phyloP scores from a whole-genome alignment of 2,329 filamentous ascomycete genomes.

The Hortaea werneckii region DNA sequence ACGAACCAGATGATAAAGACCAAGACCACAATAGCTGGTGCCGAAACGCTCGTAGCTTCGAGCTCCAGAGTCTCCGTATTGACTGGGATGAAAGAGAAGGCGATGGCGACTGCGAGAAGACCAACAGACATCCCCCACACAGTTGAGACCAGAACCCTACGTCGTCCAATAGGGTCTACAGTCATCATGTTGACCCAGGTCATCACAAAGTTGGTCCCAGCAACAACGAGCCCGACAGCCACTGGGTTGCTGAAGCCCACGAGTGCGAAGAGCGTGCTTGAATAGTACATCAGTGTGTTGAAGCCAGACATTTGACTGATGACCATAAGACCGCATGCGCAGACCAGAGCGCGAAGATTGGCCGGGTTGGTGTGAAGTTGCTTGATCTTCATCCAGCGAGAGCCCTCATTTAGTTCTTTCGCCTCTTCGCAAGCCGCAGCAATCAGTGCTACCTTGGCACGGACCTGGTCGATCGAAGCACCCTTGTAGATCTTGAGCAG shows the following conservation, averaged over 20 bases:
- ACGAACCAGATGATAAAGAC: slow-evolving; percentile 30
- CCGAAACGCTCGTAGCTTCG: slow-evolving; percentile 20
- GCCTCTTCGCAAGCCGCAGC: slow-evolving; percentile 25
- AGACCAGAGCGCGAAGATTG: slow-evolving; percentile 29
- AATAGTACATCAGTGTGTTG: slow-evolving; percentile 82
- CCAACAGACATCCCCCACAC: slow-evolving; percentile 57
- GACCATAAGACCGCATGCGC: slow-evolving; percentile 31
- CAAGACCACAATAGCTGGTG: slow-evolving; percentile 27
- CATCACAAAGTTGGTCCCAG: slow-evolving; percentile 72
- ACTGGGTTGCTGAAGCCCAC: slow-evolving; percentile 72
- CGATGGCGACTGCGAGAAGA: slow-evolving; percentile 60
- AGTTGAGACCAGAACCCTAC: slow-evolving; percentile 51
- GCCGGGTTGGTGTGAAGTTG: slow-evolving; percentile 28
- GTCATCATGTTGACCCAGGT: slow-evolving; percentile 64
- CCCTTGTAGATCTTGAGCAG: slow-evolving; percentile 28
- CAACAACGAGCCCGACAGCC: slow-evolving; percentile 68
- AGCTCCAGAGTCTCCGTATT: slow-evolving; percentile 26
- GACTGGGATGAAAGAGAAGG: slow-evolving; percentile 56
- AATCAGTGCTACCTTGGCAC: slow-evolving; percentile 15
- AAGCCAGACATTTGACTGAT: slow-evolving; percentile 33
- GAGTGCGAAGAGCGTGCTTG: slow-evolving; percentile 36
- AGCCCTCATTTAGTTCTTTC: slow-evolving; percentile 17
- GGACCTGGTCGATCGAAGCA: slow-evolving; percentile 12
- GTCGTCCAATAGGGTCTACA: slow-evolving; percentile 70
- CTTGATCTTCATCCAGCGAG: slow-evolving; percentile 22